Evolutionary conservation across 2,329 filamentous ascomycete genomes (phyloP), one percentile per base, ranked within the genome.

Genomic region (Colletotrichum cuscutae): DNA sequence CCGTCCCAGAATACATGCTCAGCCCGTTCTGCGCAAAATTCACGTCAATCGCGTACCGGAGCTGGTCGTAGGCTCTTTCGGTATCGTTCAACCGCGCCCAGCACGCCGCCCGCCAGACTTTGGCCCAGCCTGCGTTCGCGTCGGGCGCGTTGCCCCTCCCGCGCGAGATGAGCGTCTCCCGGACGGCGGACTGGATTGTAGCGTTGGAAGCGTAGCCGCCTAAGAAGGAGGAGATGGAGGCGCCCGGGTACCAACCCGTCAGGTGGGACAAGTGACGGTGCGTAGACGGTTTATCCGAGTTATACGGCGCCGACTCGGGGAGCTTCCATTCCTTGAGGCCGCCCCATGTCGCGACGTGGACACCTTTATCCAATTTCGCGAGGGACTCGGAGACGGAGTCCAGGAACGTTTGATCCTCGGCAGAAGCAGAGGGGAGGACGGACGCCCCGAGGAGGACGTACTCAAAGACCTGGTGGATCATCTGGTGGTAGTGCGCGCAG

Each of bases 41-140:
- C 49, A 82, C 78, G 26, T 83, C 79, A 19, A 89, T 84, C 1
- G 87, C 84, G 52, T 86, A 86, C 5, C 83, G 81, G 19, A 89
- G 79, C 68, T 88, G 82, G 22, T 82, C 82, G 73, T 90, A 84
- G 0, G 89, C 87, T 68, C 79, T 74, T 0, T 83, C 83, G 0
- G 87, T 87, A 11, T 89, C 82, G 67, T 89, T 89, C 0, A 90
- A 80, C 0, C 86, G 79, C 0, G 88, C 87, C 88, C 88, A 90
- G 78, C 87, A 89, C 0, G 89, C 88, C 0, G 84, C 78, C 0
- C 89, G 85, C 89, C 89, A 90, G 1, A 90, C 85, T 73, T 90
- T 90, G 22, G 83, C 87, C 89, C 89, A 90, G 0, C 88, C 89
- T 0, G 88, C 83, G 74, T 90, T 87, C 1, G 86, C 83, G 63